Percentiles rank a stretch among this genome's conserved stretches.
These are phyloP conservation scores for Flaveria robusta DNA, from an alignment of 129 eudicot genomes.

Conservation along the genomic window DNA sequence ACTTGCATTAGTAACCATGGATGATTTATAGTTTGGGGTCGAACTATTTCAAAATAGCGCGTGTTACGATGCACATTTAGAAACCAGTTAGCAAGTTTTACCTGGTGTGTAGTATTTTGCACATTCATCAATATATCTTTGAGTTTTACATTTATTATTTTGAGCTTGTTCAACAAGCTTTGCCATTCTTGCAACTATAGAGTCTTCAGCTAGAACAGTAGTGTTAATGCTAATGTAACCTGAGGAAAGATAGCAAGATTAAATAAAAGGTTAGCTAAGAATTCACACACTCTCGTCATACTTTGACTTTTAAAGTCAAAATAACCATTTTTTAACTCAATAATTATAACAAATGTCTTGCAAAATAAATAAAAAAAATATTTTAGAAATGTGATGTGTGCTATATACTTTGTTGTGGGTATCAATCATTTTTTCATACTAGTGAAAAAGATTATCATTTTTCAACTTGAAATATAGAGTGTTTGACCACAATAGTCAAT, in stretches of 20 bases:
- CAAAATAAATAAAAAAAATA: background rate
- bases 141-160: conserved; percentile 68
- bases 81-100: conserved; percentile 24
- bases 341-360: background rate
- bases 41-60: too few relatives aligned
- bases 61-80: too few relatives aligned
- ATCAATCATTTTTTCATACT: background rate
- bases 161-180: conserved; percentile 97
- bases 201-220: conserved; percentile 72
- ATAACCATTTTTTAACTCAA: conserved; percentile 4
- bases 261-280: conserved; percentile 8
- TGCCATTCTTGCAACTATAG: conserved; percentile 89
- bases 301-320: conserved; percentile 16
- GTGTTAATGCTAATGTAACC: conserved; percentile 76
- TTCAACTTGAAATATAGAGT: background rate
- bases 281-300: background rate
- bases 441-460: background rate
- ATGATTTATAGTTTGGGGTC: too few relatives aligned
- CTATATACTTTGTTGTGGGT: background rate
- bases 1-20: background rate
- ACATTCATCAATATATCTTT: conserved; percentile 69
- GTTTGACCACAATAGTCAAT: conserved; percentile 22
- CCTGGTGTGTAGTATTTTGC: conserved; percentile 90
- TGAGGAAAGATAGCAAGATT: conserved; percentile 22
- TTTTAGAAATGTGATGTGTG: background rate